These are phyloP conservation scores for Cenchrus fungigraminus DNA, from an alignment of 176 grass and related monocot genomes.

Conservation along the genomic window DNA sequence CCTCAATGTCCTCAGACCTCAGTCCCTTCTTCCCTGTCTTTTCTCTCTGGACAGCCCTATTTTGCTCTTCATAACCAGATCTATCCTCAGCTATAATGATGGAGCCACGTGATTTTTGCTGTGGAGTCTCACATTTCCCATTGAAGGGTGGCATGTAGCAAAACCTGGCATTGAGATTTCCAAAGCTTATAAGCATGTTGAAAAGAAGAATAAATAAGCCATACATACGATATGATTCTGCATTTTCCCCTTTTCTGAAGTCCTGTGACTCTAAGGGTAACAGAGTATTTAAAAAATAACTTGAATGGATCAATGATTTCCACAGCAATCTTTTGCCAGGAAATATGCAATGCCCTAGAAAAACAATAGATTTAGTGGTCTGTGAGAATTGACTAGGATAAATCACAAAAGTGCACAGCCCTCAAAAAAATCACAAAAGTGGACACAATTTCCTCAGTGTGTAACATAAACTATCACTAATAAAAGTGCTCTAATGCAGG, in stretches of 20 bases:
- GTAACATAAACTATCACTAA: neutral
- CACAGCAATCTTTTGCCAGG: too few species aligned
- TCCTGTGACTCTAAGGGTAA: neutral
- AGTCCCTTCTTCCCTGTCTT: neutral
- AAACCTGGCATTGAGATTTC: conserved; percentile 57
- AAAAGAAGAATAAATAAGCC: neutral
- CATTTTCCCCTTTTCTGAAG: neutral
- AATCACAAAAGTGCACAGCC: neutral
- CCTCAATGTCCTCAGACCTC: neutral
- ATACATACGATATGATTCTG: conserved; percentile 4
- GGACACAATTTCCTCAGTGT: neutral
- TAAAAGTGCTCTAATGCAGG: neutral
- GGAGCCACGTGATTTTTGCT: conserved; percentile 55
- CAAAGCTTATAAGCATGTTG: conserved; percentile 30
- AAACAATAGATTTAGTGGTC: too few species aligned
- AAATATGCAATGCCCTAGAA: too few species aligned
- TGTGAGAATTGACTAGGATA: neutral
- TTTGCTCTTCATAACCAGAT: conserved; percentile 44
- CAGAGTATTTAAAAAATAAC: neutral
- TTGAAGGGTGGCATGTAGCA: conserved; percentile 82
- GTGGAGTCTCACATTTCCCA: conserved; percentile 64
- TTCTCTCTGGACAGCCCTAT: conserved; percentile 32
- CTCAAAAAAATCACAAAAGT: neutral
- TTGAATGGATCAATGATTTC: neutral
- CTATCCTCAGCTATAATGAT: conserved; percentile 60